Base-by-base conservation (phyloP, 192 early-diverging fungal species). In the Globomyces pollinis-pini region DNA sequence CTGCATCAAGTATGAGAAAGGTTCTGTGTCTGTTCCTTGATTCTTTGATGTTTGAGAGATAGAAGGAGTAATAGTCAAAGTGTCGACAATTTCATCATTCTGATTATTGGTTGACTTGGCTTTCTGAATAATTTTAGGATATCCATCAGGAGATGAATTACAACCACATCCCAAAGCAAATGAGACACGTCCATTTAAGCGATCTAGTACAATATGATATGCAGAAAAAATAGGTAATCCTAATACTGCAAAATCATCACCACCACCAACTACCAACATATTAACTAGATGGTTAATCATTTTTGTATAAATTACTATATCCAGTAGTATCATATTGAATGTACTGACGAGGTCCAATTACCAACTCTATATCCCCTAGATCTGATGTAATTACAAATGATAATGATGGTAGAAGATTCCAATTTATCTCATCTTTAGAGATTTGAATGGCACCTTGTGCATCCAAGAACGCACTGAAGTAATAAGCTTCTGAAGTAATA, bases 141-240 rank as follows among this genome's bases (percentile, higher is more conserved):
- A 41, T 13, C 55, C 55, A 44, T 57, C 38, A 31, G 41, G 28
- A 30, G 55, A 26, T 31, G n/a, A 39, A 2, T 21, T 21, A 4
- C 55, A 57, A 7, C 12, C 55, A 31, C 55, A 57, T 36, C 55
- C 55, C 2, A 33, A 21, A 9, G 38, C n/a, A 1, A 57, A 11
- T 30, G 28, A 6, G 15, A 57, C 15, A 3, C 26, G 38, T n/a
- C 55, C 31, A 16, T 15, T 15, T 16, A 2, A n/a, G 15, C 29
- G 55, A 41, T 57, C 55, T 1, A n/a, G 16, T 6, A 57, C 28
- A 4, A 57, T 33, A 23, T 57, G 31, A 21, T n/a, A 57, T 57
- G 55, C 55, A 0, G 55, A 57, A 57, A 57, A 57, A 21, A 57
- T 24, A 0, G 55, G 55, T 21, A 57, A 1, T 41, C 55, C 55